Evolutionary conservation across 495 filamentous ascomycete species (phyloP), one percentile per base, ranked within the genome.

Genomic region (Aspergillus sparsus): DNA sequence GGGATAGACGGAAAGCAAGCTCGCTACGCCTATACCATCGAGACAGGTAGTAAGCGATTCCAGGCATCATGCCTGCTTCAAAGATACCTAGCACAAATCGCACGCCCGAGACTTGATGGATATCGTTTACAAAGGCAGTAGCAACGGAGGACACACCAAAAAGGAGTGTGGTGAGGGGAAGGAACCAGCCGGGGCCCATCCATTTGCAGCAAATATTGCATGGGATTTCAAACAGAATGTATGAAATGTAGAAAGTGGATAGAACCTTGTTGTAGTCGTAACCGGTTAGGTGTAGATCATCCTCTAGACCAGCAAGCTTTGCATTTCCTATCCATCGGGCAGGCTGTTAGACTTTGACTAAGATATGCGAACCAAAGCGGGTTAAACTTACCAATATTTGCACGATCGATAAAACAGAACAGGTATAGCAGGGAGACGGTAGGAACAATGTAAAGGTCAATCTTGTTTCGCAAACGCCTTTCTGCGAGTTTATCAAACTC

Each of bases 191-290:
- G 3, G 76, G 75, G 0, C 79, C 79, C 34, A 82, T 70, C 73
- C 72, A 77, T 57, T 81, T 83, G 65, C 80, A 82, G 15, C 67
- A 69, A 37, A 83, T 73, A 68, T 91, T 94, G 37, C 88, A 89
- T 0, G 91, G 91, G 47, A 91, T 83, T 69, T 94, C 91, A 61
- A 93, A 92, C 5, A 86, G 68, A 51, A 85, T 82, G 66, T 89
- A 90, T 37, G 83, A 84, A 3, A 86, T 77, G 68, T 89, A 89
- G 71, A 87, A 88, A 12, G 87, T 77, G 51, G 84, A 81, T 1
- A 88, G 75, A 15, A 85, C 84, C 46, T 88, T 74, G 60, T 88
- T 88, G 36, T 79, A 86, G 68, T 82, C 73, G 57, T 81, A 75
- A 9, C 80, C 82, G 10, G 62, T 64, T 69, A 89, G 80, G 16